phyloP scores from a whole-genome alignment of 495 filamentous ascomycete genomes.

The Sordaria brevicollis region DNA sequence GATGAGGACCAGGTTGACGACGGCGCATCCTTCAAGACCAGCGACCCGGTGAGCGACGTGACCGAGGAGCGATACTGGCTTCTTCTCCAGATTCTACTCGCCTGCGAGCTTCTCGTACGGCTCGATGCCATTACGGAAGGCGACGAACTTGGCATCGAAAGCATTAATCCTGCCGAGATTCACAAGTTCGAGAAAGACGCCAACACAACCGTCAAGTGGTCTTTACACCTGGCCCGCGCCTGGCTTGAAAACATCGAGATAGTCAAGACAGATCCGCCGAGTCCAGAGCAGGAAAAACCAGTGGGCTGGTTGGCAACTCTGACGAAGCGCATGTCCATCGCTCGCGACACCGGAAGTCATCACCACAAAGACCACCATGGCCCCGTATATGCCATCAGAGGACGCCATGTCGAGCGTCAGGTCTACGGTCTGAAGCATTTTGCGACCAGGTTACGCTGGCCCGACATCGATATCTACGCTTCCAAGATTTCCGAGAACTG shows the following conservation, averaged over 20 bases:
- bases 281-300: slow-evolving; percentile 18
- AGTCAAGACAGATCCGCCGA: slow-evolving; percentile 29
- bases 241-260: slow-evolving; percentile 66
- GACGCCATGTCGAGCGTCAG: slow-evolving; percentile 39
- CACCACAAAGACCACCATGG: slow-evolving; percentile 20
- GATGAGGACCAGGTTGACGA: slow-evolving; percentile 43
- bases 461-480: slow-evolving; percentile 30
- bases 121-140: slow-evolving; percentile 60
- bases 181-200: slow-evolving; percentile 53
- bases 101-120: slow-evolving; percentile 67
- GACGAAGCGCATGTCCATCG: slow-evolving; percentile 39
- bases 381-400: slow-evolving; percentile 31
- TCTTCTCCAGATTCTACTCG: slow-evolving; percentile 66
- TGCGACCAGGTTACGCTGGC: slow-evolving; percentile 46
- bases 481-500: slow-evolving; percentile 31
- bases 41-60: slow-evolving; percentile 31
- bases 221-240: slow-evolving; percentile 60
- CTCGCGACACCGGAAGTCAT: slow-evolving; percentile 26
- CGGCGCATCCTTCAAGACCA: slow-evolving; percentile 26
- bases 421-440: slow-evolving; percentile 47
- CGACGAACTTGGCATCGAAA: slow-evolving; percentile 36
- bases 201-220: slow-evolving; percentile 66
- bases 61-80: slow-evolving; percentile 60
- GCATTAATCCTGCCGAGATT: slow-evolving; percentile 48
- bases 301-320: slow-evolving; percentile 42